A percentile compares a stretch with the other conserved stretches of the same genome.
phyloP scores from a whole-genome alignment of 192 early-diverging fungal species.

The Paraglomus occultum region DNA sequence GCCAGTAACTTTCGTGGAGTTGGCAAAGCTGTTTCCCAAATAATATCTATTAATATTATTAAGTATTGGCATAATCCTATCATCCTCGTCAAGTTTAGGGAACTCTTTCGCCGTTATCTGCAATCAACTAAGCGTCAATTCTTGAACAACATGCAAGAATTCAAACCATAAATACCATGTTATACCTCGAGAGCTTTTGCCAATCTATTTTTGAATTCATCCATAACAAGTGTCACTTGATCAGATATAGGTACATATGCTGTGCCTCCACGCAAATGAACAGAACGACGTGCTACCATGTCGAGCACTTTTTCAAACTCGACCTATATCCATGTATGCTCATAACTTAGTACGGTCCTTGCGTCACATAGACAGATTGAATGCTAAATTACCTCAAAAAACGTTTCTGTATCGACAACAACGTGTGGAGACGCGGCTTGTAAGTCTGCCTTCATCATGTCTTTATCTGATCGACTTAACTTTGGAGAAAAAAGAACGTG shows the following conservation, averaged over 20 bases:
- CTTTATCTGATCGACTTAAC: constrained; percentile 38
- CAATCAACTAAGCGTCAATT: neutral
- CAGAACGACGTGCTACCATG: constrained; percentile 56
- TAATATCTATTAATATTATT: constrained; percentile 84
- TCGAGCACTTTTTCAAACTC: constrained; percentile 70
- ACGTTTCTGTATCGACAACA: constrained; percentile 39
- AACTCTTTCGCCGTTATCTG: constrained; percentile 73
- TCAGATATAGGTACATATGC: constrained; percentile 76
- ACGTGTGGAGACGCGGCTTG: constrained; percentile 15
- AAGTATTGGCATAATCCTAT: constrained; percentile 85
- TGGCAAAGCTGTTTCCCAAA: constrained; percentile 64
- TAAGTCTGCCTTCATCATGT: constrained; percentile 30
- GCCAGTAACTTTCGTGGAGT: constrained; percentile 46
- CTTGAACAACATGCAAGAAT: neutral
- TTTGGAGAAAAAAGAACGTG: constrained; percentile 2
- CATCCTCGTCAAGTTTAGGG: constrained; percentile 89
- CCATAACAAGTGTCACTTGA: constrained; percentile 67
- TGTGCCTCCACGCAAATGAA: constrained; percentile 60
- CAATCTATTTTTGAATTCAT: constrained; percentile 72
- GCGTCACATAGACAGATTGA: neutral
- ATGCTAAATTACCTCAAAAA: constrained; percentile 41
- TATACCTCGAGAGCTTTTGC: constrained; percentile 48
- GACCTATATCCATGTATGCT: constrained; percentile 58
- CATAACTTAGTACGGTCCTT: neutral
- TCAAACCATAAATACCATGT: neutral